Evolutionary conservation across 2,329 filamentous ascomycete genomes (phyloP), one percentile per base, ranked within the genome.

Genomic region (Arachnomyces sp.): DNA sequence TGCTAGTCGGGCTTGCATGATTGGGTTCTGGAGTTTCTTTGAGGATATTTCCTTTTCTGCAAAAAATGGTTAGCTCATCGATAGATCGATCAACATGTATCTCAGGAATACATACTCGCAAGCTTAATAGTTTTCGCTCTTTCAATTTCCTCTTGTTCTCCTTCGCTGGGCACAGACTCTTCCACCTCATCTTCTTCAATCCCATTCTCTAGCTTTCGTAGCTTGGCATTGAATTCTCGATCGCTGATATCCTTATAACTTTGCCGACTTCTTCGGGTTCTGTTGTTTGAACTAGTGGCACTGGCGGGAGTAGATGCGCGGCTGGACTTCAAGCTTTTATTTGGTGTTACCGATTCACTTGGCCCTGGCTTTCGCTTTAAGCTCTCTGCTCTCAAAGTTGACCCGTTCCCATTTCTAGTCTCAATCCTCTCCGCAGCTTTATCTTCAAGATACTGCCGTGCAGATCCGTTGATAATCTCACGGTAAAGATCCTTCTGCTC

Each of bases 401-500:
- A 52, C 8, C 13, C 33, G 9, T 34, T 36, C 25, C 50, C 49
- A 32, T 55, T 65, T 42, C 59, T 61, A 5, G 52, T 63, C 56
- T 64, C 56, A 41, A 76, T 64, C 30, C 67, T 57, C 45, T 73
- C 65, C 7, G 70, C 62, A 4, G 72, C 72, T 51, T 73, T 73
- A 34, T 63, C 63, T 49, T 72, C 68, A 31, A 73, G 61, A 37
- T 72, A 71, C 17, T 64, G 56, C 28, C 69, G 62, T 13, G 66
- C 65, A 2, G 89, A 93, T 38, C 84, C 79, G 51, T 95, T 87
- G 1, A 96, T 67, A 44, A 90, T 95, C 12, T 84, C 77, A 18
- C 89, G 76, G 56, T 98, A 98, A 0, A 98, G 65, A 42, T 95
- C 90, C 2, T 88, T 86, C 57, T 98, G 92, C 50, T 92, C 87